Conservation (phyloP, 73 alveolate species). For the Blepharisma japonicum region DNA sequence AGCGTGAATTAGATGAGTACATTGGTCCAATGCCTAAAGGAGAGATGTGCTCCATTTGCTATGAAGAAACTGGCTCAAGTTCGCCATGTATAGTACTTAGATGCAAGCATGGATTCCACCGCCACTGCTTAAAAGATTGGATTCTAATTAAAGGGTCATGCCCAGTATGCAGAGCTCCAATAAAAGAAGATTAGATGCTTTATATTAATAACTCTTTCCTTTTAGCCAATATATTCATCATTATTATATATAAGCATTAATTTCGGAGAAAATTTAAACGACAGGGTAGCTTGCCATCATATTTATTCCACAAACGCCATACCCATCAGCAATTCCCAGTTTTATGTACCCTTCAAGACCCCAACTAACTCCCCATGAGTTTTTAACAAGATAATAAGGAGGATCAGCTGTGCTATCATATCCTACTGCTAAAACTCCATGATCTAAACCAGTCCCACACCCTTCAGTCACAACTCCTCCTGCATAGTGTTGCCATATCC, state of each 20-base stretch:
- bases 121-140: neutral
- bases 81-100: neutral
- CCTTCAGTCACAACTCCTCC: slow-evolving; percentile 31
- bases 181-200: too few species aligned
- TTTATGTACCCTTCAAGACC: slow-evolving; percentile 74
- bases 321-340: slow-evolving; percentile 34
- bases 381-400: slow-evolving; percentile 57
- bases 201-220: too few species aligned
- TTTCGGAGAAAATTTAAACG: neutral
- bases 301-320: slow-evolving; percentile 37
- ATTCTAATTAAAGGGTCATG: neutral
- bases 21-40: too few species aligned
- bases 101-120: neutral
- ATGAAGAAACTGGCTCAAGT: too few species aligned
- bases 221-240: too few species aligned
- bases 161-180: neutral
- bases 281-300: slow-evolving; percentile 31
- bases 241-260: too few species aligned
- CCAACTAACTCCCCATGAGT: slow-evolving; percentile 87
- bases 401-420: slow-evolving; percentile 43
- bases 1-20: too few species aligned
- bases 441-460: slow-evolving; percentile 56
- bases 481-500: slow-evolving; percentile 37
- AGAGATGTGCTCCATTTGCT: too few species aligned
- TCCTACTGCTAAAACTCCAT: slow-evolving; percentile 82